These are phyloP conservation scores for Vickermania ingenoplastis DNA, from an alignment of 208 protist genomes.

Conservation along the genomic window DNA sequence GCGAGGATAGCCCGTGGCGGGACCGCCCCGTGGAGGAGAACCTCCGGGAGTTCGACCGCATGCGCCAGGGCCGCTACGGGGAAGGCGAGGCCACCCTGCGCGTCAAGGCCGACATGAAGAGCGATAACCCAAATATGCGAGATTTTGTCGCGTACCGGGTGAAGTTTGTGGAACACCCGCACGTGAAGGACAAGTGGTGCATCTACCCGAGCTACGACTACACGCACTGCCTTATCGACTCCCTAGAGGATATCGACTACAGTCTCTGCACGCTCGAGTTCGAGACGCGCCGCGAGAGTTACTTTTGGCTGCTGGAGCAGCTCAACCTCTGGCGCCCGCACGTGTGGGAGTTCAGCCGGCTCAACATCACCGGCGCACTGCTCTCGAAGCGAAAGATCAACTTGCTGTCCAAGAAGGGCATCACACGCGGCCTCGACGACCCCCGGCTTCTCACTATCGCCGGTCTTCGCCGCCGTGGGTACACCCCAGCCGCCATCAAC, in stretches of 20 bases:
- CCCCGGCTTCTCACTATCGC: constrained; percentile 94
- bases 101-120: constrained; percentile 98
- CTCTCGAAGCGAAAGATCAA: constrained; percentile 98
- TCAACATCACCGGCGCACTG: constrained; percentile 97
- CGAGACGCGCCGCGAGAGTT: constrained; percentile 94
- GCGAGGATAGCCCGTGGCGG: constrained; percentile 86
- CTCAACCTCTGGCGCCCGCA: constrained; percentile 89
- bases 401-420: constrained; percentile 90
- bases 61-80: constrained; percentile 92
- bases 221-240: constrained; percentile 99
- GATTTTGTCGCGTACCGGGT: constrained; percentile 99
- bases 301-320: constrained; percentile 94
- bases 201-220: constrained; percentile 99
- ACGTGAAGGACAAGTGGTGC: constrained; percentile 94
- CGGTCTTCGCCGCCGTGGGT: constrained; percentile 96
- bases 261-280: constrained; percentile 99
- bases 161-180: constrained; percentile 93
- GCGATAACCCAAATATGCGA: constrained; percentile 97
- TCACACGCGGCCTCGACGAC: constrained; percentile 97
- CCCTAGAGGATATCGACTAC: constrained; percentile 99
- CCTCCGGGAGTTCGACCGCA: constrained; percentile 87
- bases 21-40: constrained; percentile 89
- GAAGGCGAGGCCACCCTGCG: constrained; percentile 97
- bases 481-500: constrained; percentile 96
- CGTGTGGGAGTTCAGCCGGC: constrained; percentile 97